phyloP scores from a whole-genome alignment of 495 filamentous ascomycete species.

The Hypoxylon fuscum region DNA sequence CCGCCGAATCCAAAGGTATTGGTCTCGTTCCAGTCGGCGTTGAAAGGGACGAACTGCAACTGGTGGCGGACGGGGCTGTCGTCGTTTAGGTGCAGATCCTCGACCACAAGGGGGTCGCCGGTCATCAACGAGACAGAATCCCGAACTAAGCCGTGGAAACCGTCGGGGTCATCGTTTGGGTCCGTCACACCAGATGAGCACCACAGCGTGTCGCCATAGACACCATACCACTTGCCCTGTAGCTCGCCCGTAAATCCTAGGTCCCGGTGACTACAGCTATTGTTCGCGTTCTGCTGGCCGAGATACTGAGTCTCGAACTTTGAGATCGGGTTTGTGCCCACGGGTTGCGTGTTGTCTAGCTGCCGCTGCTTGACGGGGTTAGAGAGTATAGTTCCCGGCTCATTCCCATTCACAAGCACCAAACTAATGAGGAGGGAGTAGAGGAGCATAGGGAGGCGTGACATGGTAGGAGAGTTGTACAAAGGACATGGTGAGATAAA shows the following conservation, averaged over 20 bases:
- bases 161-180: constrained; percentile 29
- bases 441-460: neutral
- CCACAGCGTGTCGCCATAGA: constrained; percentile 52
- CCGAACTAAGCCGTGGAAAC: constrained; percentile 51
- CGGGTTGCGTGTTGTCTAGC: constrained; percentile 47
- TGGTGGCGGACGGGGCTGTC: constrained; percentile 46
- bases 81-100: constrained; percentile 43
- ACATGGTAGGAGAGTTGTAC: neutral
- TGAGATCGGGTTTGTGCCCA: constrained; percentile 44
- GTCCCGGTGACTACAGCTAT: constrained; percentile 51
- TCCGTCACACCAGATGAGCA: constrained; percentile 45
- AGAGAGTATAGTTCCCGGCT: neutral
- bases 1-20: constrained; percentile 47
- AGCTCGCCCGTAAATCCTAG: constrained; percentile 53
- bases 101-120: constrained; percentile 43
- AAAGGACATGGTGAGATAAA: neutral
- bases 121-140: constrained; percentile 44
- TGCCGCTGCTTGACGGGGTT: neutral
- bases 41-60: constrained; percentile 46
- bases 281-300: constrained; percentile 47
- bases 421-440: neutral
- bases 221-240: constrained; percentile 47
- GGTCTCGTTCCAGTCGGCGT: constrained; percentile 46
- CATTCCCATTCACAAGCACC: constrained; percentile 1
- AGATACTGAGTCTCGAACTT: constrained; percentile 36